These are phyloP conservation scores for Cinnamomum chago DNA, from an alignment of 164 flowering plant genomes.

Conservation along the genomic window DNA sequence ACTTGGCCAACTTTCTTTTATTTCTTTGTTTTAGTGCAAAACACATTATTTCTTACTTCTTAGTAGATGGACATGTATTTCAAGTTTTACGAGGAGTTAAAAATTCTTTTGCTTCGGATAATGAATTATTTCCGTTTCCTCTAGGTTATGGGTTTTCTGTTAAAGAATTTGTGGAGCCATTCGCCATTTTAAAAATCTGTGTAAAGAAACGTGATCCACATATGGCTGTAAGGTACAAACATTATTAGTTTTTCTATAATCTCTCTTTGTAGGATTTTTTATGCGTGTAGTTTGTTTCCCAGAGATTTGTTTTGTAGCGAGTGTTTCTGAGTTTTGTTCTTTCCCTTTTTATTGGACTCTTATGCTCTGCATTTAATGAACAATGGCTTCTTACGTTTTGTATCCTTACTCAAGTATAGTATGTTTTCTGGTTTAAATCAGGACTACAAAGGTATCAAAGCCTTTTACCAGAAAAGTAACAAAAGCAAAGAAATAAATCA, in stretches of 20 bases:
- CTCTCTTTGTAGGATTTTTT: neutral
- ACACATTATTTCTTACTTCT: neutral
- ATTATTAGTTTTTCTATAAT: neutral
- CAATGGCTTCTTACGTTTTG: no score
- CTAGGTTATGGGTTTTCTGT: slow-evolving; percentile 51
- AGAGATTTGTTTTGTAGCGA: neutral
- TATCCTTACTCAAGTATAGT: no score
- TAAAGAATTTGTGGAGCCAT: slow-evolving; percentile 45
- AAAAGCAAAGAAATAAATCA: no score
- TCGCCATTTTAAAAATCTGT: slow-evolving; percentile 37
- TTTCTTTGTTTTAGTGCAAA: neutral
- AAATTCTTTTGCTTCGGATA: neutral
- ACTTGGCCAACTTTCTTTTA: neutral
- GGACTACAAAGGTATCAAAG: no score
- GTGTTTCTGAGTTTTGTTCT: neutral
- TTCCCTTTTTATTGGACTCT: neutral
- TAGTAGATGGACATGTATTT: no score
- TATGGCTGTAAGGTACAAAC: slow-evolving; percentile 56
- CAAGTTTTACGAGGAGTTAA: neutral
- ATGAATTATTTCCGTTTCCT: slow-evolving; percentile 13
- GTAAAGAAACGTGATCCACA: slow-evolving; percentile 39
- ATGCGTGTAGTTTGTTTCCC: neutral
- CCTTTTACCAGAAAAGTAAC: no score
- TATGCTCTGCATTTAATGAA: no score
- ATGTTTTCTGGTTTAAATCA: no score